Evolutionary conservation across 345 rosid species (phyloP).

Genomic region (Hypericum perforatum): DNA sequence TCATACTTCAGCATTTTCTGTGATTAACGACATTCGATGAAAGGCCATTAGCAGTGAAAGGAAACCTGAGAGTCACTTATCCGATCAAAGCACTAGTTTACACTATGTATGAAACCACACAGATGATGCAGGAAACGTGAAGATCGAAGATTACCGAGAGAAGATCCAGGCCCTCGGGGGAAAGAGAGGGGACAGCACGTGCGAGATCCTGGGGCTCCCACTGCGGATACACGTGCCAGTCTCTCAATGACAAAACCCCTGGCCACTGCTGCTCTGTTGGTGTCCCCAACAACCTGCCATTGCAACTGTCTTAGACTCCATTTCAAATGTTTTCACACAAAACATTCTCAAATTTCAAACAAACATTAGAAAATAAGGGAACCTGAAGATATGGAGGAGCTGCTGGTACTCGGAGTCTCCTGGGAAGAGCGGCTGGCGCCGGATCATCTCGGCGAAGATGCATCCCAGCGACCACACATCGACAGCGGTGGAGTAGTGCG

Average conservation of each 20-base stretch:
- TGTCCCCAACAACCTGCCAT: constrained; percentile 68
- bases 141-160: constrained; percentile 32
- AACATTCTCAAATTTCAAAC: too few relatives aligned
- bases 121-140: too few relatives aligned
- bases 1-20: constrained; percentile 78
- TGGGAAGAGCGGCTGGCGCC: constrained; percentile 88
- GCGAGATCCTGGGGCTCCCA: constrained; percentile 75
- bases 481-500: constrained; percentile 78
- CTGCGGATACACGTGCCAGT: constrained; percentile 85
- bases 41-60: background rate
- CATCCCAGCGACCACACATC: constrained; percentile 99
- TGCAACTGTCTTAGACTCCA: too few relatives aligned
- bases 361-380: background rate
- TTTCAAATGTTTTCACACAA: too few relatives aligned
- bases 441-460: constrained; percentile 83
- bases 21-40: constrained; percentile 15
- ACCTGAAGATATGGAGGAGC: constrained; percentile 91
- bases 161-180: constrained; percentile 76
- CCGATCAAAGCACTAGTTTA: background rate
- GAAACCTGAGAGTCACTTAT: background rate
- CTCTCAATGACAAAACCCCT: constrained; percentile 67
- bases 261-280: constrained; percentile 83
- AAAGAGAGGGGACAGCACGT: constrained; percentile 66
- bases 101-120: too few relatives aligned
- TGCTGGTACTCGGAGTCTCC: constrained; percentile 96